Evolutionary conservation across 179 eudicot species (phyloP), one percentile per base, ranked within the genome.

Genomic region (Carnegiea gigantea): DNA sequence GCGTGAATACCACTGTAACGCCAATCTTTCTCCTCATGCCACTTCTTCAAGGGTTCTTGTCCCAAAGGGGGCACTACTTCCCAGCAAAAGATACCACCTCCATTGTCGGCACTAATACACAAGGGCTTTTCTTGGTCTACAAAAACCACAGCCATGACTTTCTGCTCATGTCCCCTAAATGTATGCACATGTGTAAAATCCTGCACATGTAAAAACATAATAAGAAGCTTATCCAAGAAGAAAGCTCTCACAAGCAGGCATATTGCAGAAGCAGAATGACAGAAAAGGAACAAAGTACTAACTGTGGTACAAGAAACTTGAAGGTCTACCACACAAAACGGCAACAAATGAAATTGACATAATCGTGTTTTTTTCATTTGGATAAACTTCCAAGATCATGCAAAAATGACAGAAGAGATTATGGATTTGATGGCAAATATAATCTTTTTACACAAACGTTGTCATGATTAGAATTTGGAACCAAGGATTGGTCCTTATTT

Each of bases 1-100:
- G 98, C 92, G 78, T 93, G 97, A 81, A 95, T 92, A 46, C 98
- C 98, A 89, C 91, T 93, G 83, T 93, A 95, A 71, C 98, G 95
- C 98, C 98, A 95, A 86, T 95, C 98, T 76, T 92, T 90, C 82
- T 91, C 83, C 87, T 92, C 98, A 33, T 75, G 82, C 89, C 94
- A 85, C 77, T 84, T 92, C 83, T 87, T 92, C 79, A 89, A 75
- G 40, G 98, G 95, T 72, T 83, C 89, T 85, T 87, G 87, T 60
- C 79, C 84, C 81, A 91, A 92, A 70, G 97, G 92, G 77, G 78
- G 48, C 79, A 53, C 80, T 78, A 89, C 86, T 77, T 67, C 87
- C 98, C 98, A 95, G 33, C 86, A 81, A 86, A 83, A 94, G 65
- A 95, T 95, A 78, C 87, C 92, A 85, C 99, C 97, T 82, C 93